Evolutionary conservation across 2,329 filamentous ascomycete genomes (phyloP).

Genomic region (Mollisiaceae sp.): DNA sequence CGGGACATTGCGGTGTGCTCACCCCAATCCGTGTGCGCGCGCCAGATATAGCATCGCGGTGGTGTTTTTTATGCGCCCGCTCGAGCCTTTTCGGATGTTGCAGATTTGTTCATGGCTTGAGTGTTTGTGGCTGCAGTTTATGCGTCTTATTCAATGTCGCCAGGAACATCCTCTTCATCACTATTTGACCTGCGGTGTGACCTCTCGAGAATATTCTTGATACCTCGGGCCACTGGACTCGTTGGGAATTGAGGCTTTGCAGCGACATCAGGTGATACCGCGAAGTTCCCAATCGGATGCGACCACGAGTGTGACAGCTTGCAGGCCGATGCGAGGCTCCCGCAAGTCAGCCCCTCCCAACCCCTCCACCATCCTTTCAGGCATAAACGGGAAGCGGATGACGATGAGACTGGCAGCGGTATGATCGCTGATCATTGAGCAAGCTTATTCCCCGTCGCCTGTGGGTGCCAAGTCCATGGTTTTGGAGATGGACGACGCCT

Average conservation of each 20-base stretch:
- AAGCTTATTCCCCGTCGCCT: not conserved
- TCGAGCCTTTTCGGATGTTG: slow-evolving; percentile 20
- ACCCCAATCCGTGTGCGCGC: not conserved
- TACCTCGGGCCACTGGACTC: not conserved
- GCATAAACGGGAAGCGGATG: slow-evolving; percentile 10
- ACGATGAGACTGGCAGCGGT: not conserved
- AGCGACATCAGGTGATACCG: slow-evolving; percentile 23
- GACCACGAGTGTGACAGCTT: slow-evolving; percentile 22
- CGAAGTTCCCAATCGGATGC: slow-evolving; percentile 17
- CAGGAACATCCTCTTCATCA: slow-evolving; percentile 11
- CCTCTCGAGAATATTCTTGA: slow-evolving; percentile 9
- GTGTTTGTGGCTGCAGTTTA: slow-evolving; percentile 19
- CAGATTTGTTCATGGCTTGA: slow-evolving; percentile 26
- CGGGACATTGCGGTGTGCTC: not conserved
- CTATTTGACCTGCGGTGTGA: not conserved
- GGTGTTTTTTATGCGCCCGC: slow-evolving; percentile 13
- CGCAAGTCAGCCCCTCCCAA: not conserved
- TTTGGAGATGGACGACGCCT: not conserved
- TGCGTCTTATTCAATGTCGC: slow-evolving; percentile 16
- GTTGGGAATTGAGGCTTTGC: slow-evolving; percentile 11
- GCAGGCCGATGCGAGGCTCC: slow-evolving; percentile 2
- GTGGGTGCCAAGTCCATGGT: slow-evolving; percentile 1
- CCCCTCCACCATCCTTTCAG: not conserved
- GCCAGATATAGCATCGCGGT: slow-evolving; percentile 4
- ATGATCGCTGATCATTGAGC: slow-evolving; percentile 7